Base-by-base conservation (phyloP, 2,329 filamentous ascomycete species). In the Aureobasidium pullulans region DNA sequence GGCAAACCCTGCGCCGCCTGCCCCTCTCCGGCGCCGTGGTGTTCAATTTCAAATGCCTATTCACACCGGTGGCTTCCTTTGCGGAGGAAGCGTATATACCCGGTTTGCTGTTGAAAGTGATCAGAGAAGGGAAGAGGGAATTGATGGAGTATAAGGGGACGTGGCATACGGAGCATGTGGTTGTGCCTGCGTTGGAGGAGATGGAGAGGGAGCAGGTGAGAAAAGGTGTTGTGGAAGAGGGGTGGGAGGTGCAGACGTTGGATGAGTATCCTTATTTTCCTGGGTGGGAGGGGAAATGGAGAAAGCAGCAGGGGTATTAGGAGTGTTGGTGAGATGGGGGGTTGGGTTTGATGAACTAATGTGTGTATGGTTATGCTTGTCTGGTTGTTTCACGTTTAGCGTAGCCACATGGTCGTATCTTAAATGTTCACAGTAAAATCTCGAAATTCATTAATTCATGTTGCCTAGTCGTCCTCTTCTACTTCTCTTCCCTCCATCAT, bases 11-110 rank as follows among this genome's bases (percentile, higher is more conserved):
- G 4, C 84, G 90, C 1, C 83, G 90, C 2, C 75, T 96, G 0
- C 90, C 90, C 0, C 76, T 96, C 0, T 90, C 87, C 0, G 89
- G 83, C 0, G 86, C 81, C 0, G 77, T 96, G 1, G 82, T 90
- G 0, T 96, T 96, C 76, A 95, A 94, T 71, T 96, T 93, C 81
- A 95, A 93, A 69, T 89, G 87, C 0, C 72, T 94, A 0, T 95
- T 95, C 72, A 94, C 89, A 0, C 87, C 88, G 0, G 70, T 96
- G 0, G 70, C 78, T 0, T 84, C 87, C 63, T 84, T 95, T 60
- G 76, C 82, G 2, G 78, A 87, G 60, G 90, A 96, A 70, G 82
- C 88, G 0, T 87, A 84, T 48, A 75, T 96, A 0, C 90, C 90
- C 0, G 82, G 81, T 0, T 69, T 95, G 5, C 57, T 90, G 1